A percentile compares a stretch with the other conserved stretches of the same genome.
phyloP scores from a whole-genome alignment of 208 protist genomes.

The Leishmania amazonensis region DNA sequence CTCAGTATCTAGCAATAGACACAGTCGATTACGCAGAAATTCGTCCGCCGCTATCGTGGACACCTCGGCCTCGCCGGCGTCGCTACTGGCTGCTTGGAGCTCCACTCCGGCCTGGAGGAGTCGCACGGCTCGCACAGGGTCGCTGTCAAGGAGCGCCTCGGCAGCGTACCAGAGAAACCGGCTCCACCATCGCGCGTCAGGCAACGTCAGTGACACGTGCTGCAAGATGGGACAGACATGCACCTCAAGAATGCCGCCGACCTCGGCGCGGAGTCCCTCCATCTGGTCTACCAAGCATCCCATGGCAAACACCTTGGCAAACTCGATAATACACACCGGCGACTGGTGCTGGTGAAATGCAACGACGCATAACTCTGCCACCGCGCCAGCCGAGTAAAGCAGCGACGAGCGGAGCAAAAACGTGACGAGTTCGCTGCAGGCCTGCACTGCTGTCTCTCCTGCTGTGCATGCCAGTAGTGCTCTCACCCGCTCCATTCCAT shows the following conservation, averaged over 20 bases:
- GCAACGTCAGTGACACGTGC: not conserved
- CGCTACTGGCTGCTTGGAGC: not conserved
- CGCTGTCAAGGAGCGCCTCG: slow-evolving; percentile 14
- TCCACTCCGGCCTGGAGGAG: slow-evolving; percentile 22
- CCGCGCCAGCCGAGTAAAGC: slow-evolving; percentile 5
- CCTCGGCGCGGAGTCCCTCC: not conserved
- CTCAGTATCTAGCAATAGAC: slow-evolving; percentile 28
- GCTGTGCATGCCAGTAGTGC: not conserved
- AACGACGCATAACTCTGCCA: slow-evolving; percentile 11
- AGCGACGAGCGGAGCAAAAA: slow-evolving; percentile 16
- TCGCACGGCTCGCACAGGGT: slow-evolving; percentile 16
- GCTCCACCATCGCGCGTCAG: slow-evolving; percentile 37
- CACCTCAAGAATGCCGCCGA: slow-evolving; percentile 7
- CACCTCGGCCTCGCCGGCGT: not conserved
- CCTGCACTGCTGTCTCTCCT: not conserved
- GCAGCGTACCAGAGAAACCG: slow-evolving; percentile 36
- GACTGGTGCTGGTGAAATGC: not conserved
- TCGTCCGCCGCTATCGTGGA: not conserved
- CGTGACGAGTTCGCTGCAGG: slow-evolving; percentile 24
- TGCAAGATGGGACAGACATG: slow-evolving; percentile 18
- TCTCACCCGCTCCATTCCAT: slow-evolving; percentile 1
- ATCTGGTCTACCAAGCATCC: slow-evolving; percentile 7
- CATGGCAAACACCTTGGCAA: slow-evolving; percentile 36
- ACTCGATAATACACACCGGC: slow-evolving; percentile 17
- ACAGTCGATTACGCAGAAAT: slow-evolving; percentile 14